Evolutionary conservation across 805 yeast species (phyloP), one percentile per base, ranked within the genome.

Genomic region (Tanozyma kutaoensis): DNA sequence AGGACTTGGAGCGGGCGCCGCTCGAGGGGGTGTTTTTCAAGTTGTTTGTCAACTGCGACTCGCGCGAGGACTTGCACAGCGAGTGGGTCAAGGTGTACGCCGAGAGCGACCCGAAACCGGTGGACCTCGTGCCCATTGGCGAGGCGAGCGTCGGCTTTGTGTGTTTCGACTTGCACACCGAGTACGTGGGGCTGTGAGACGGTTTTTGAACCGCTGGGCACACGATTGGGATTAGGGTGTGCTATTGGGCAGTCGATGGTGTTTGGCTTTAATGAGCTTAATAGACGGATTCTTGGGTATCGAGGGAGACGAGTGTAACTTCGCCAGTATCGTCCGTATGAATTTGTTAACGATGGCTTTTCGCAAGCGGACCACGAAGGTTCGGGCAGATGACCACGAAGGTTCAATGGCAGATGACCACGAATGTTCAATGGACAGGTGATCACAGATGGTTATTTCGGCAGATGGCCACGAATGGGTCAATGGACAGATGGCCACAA

Each of bases 131-230:
- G 15, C 28, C 47, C 1, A 21, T 51, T 17, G 55, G 54, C 2
- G 48, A 48, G 21, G 37, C 45, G 5, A 42, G 47, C 15, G 34
- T 48, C 8, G 48, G 50, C 1, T 33, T 52, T 15, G 29, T 55
- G 14, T 44, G 42, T 24, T 43, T 53, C 26, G 56, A 48, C 19
- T 25, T 50, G 8, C 46, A 43, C 34, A 53, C 48, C 30, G 59
- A 55, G 32, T 52, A 49, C 29, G 28, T 24, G n/a, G n/a, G n/a
- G n/a, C n/a, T n/a, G n/a, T n/a, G n/a, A n/a, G n/a, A n/a, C n/a
- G n/a, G n/a, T n/a, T n/a, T n/a, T n/a, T n/a, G n/a, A n/a, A n/a
- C n/a, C n/a, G n/a, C n/a, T n/a, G n/a, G n/a, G n/a, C n/a, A n/a
- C n/a, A n/a, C n/a, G n/a, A n/a, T n/a, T n/a, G n/a, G n/a, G n/a